phyloP scores from a whole-genome alignment of 2,329 filamentous ascomycete species.

The Claviceps maximensis region DNA sequence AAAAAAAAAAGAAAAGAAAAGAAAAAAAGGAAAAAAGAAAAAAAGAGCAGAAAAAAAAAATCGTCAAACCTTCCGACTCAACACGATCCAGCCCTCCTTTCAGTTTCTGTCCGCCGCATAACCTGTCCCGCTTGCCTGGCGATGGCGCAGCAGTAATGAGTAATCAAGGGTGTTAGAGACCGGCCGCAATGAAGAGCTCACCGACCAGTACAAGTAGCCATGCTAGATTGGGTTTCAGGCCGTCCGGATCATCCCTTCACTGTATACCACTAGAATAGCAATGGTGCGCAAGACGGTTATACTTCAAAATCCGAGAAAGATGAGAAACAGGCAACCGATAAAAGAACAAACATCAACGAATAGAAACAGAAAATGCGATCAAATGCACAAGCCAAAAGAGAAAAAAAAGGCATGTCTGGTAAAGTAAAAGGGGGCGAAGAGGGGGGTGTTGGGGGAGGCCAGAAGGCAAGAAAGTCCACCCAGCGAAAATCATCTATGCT shows the following conservation, averaged over 20 bases:
- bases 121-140: background rate
- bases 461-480: slow-evolving; percentile 7
- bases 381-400: slow-evolving; percentile 4
- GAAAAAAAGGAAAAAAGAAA: background rate
- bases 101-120: too few species aligned
- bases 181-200: background rate
- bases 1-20: background rate
- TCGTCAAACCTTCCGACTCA: slow-evolving; percentile 1
- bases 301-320: background rate
- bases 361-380: slow-evolving; percentile 8
- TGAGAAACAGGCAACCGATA: background rate
- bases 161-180: background rate
- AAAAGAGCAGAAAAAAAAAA: background rate
- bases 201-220: background rate
- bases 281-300: background rate
- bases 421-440: slow-evolving; percentile 11
- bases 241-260: background rate
- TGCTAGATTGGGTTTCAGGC: background rate
- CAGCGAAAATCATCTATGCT: slow-evolving; percentile 16
- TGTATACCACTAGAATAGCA: background rate
- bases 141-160: background rate
- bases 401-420: slow-evolving; percentile 8
- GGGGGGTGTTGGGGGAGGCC: background rate
- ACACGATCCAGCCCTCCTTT: background rate
- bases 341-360: slow-evolving; percentile 3